These are phyloP conservation scores for Fusarium nygamai DNA, from an alignment of 2,329 filamentous ascomycete genomes.

Conservation along the genomic window DNA sequence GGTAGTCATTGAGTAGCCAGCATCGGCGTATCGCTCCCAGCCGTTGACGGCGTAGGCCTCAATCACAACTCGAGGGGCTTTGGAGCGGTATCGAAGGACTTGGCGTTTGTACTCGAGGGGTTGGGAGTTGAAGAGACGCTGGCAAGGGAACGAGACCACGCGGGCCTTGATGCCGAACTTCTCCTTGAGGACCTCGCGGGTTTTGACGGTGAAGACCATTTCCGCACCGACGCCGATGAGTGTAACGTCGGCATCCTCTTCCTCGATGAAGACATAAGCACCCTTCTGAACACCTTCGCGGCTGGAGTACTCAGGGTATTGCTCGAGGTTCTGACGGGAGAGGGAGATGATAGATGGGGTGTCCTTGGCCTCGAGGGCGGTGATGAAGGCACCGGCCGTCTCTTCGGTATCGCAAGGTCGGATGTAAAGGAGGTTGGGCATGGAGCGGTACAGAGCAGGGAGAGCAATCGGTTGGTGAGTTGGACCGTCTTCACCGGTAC, in stretches of 20 bases:
- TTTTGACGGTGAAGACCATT: slow-evolving; percentile 48
- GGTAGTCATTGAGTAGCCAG: slow-evolving; percentile 61
- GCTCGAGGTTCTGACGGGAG: slow-evolving; percentile 55
- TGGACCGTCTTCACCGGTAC: slow-evolving; percentile 68
- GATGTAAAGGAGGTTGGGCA: slow-evolving; percentile 71
- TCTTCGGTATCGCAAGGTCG: slow-evolving; percentile 69
- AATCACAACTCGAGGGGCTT: slow-evolving; percentile 64
- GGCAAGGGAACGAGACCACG: slow-evolving; percentile 57
- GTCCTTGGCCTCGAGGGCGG: slow-evolving; percentile 54
- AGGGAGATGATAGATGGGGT: slow-evolving; percentile 60
- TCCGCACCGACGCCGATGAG: slow-evolving; percentile 54
- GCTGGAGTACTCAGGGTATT: slow-evolving; percentile 50
- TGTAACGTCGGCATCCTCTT: slow-evolving; percentile 55
- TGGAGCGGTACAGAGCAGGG: slow-evolving; percentile 66
- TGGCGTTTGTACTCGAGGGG: slow-evolving; percentile 55
- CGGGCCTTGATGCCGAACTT: slow-evolving; percentile 51
- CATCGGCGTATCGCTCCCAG: slow-evolving; percentile 70
- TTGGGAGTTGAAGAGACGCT: slow-evolving; percentile 56
- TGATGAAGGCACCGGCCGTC: slow-evolving; percentile 62
- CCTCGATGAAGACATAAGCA: slow-evolving; percentile 58
- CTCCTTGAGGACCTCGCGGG: slow-evolving; percentile 51
- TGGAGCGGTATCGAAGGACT: slow-evolving; percentile 55
- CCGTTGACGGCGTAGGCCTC: slow-evolving; percentile 68
- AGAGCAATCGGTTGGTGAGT: slow-evolving; percentile 71
- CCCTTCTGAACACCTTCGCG: slow-evolving; percentile 56